Conservation (phyloP, 306 rosid species). For the Pyrus betulifolia region DNA sequence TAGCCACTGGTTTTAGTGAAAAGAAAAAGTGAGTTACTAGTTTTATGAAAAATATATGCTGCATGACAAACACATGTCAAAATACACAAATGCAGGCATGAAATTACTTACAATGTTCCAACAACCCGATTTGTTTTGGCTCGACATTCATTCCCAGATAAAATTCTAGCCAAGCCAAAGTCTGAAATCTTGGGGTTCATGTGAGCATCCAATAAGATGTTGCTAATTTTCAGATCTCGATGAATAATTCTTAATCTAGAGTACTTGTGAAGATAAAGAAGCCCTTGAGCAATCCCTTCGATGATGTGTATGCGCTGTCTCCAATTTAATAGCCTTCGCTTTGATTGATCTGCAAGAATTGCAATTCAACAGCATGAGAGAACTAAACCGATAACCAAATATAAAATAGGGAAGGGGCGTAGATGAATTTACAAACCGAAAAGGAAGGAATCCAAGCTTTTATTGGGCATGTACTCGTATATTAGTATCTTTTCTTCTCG, state of each 20-base stretch:
- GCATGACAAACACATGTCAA: background rate
- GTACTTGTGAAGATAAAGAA: slow-evolving; percentile 24
- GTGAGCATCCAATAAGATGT: slow-evolving; percentile 5
- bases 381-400: background rate
- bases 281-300: slow-evolving; percentile 20
- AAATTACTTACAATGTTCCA: slow-evolving; percentile 10
- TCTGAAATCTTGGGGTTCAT: slow-evolving; percentile 24
- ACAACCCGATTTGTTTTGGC: slow-evolving; percentile 13
- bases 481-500: slow-evolving; percentile 18
- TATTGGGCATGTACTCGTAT: slow-evolving; percentile 28
- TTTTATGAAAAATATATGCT: background rate
- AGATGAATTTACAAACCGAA: slow-evolving; percentile 11
- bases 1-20: background rate
- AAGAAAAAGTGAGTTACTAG: background rate
- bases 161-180: slow-evolving; percentile 16
- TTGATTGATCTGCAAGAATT: slow-evolving; percentile 8
- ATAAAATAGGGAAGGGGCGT: background rate
- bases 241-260: slow-evolving; percentile 20
- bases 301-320: slow-evolving; percentile 5
- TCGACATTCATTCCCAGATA: background rate
- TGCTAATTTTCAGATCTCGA: slow-evolving; percentile 10
- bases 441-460: slow-evolving; percentile 29
- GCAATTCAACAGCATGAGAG: background rate
- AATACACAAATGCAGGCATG: background rate
- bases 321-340: background rate